phyloP scores from a whole-genome alignment of 1,139 yeast genomes.

The Hansenula sp. region DNA sequence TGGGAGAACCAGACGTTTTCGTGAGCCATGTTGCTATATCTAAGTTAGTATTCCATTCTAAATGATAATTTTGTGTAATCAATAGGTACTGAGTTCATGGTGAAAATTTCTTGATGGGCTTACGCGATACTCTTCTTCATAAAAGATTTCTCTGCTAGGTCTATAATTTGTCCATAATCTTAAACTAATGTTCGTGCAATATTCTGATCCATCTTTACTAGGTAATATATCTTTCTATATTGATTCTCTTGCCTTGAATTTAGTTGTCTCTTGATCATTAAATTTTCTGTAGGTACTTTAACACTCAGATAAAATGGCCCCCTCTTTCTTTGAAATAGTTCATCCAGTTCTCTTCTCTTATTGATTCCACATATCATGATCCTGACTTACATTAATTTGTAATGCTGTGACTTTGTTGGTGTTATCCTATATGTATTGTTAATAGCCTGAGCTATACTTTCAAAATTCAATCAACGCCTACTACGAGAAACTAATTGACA shows the following conservation, averaged over 20 bases:
- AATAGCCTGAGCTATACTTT: neutral
- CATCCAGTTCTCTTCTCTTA: neutral
- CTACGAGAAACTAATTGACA: neutral
- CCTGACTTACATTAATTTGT: conserved; percentile 2
- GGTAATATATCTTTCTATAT: too few species aligned
- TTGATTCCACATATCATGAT: neutral
- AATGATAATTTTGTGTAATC: neutral
- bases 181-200: too few species aligned
- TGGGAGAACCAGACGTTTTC: conserved; percentile 99
- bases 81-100: too few species aligned
- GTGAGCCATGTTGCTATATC: conserved; percentile 78
- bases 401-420: conserved; percentile 1
- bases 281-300: too few species aligned
- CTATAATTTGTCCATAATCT: too few species aligned
- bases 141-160: too few species aligned
- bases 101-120: too few species aligned
- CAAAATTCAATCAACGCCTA: neutral
- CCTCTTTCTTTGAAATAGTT: too few species aligned
- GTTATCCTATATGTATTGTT: neutral
- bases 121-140: too few species aligned
- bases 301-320: too few species aligned
- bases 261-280: neutral
- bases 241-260: neutral
- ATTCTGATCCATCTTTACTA: neutral
- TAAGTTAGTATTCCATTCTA: conserved; percentile 15